Evolutionary conservation across 352 stramenopile genomes (phyloP).

Genomic region (Phytophthora pisi): DNA sequence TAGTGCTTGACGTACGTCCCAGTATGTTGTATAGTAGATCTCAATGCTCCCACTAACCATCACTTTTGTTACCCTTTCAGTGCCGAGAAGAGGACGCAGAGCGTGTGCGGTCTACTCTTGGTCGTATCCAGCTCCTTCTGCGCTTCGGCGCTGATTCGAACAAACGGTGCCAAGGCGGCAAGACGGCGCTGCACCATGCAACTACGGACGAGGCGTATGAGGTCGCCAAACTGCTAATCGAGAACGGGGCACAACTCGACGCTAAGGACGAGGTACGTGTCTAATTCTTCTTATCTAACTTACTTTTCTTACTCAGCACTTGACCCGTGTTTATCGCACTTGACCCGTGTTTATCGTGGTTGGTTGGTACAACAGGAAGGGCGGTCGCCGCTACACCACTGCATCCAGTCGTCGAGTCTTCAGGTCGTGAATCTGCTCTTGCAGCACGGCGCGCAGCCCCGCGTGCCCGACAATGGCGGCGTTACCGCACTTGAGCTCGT

Average conservation of each 20-base stretch:
- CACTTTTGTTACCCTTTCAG: background rate
- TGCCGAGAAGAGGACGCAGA: slow-evolving; percentile 24
- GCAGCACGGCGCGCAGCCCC: slow-evolving; percentile 11
- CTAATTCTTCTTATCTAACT: too few relatives aligned
- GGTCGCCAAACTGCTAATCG: slow-evolving; percentile 14
- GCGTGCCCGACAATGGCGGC: slow-evolving; percentile 12
- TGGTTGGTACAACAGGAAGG: slow-evolving; percentile 14
- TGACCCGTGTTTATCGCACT: background rate
- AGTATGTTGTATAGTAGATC: background rate
- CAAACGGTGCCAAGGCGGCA: slow-evolving; percentile 11
- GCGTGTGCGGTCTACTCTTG: background rate
- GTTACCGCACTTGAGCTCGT: slow-evolving; percentile 15
- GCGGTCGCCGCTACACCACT: slow-evolving; percentile 19
- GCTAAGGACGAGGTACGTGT: slow-evolving; percentile 11
- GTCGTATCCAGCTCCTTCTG: slow-evolving; percentile 6
- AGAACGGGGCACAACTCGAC: background rate
- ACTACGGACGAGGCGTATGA: slow-evolving; percentile 14
- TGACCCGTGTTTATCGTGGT: background rate
- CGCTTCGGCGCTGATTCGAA: slow-evolving; percentile 6
- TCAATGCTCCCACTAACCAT: too few relatives aligned
- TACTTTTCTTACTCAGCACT: background rate
- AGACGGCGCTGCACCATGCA: slow-evolving; percentile 18
- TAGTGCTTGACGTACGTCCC: slow-evolving; percentile 18
- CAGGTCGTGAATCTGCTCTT: slow-evolving; percentile 24
- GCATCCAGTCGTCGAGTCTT: slow-evolving; percentile 22